Conservation (phyloP, 1,139 yeast genomes). For the Hansenula lynferdii region DNA sequence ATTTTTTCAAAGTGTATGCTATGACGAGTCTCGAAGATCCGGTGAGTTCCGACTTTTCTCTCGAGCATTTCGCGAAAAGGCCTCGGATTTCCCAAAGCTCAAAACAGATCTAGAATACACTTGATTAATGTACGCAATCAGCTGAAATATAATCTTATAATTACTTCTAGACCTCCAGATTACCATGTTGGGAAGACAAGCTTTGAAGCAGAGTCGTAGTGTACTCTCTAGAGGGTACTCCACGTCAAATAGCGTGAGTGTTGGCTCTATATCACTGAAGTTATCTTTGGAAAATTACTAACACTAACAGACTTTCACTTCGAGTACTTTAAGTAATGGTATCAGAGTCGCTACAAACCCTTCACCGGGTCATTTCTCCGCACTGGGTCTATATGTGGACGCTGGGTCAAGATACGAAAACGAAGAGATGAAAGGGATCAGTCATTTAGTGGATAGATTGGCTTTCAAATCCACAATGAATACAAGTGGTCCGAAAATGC, state of each 20-base stretch:
- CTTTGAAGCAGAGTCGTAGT: background rate
- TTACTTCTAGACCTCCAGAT: too few species aligned
- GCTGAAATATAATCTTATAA: too few species aligned
- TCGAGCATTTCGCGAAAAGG: too few species aligned
- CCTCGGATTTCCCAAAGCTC: too few species aligned
- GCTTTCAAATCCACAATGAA: conserved; percentile 79
- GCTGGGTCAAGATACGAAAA: conserved; percentile 87
- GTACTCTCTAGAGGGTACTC: background rate
- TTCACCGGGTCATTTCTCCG: conserved; percentile 87
- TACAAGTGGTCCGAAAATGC: conserved; percentile 63
- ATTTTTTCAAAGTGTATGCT: too few species aligned
- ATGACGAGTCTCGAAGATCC: too few species aligned
- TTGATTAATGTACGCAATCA: too few species aligned
- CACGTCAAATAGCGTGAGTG: background rate
- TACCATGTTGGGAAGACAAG: too few species aligned
- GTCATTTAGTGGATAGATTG: conserved; percentile 80
- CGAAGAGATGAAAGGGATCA: conserved; percentile 54
- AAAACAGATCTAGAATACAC: too few species aligned
- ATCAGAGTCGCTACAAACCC: conserved; percentile 80
- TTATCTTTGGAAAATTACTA: background rate
- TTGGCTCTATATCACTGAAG: background rate
- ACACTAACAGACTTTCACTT: conserved; percentile 10
- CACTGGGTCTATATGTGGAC: conserved; percentile 82
- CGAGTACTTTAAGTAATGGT: conserved; percentile 69
- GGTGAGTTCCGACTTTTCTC: too few species aligned